A percentile compares a stretch with the other conserved stretches of the same genome.
phyloP scores from a whole-genome alignment of 2,329 filamentous ascomycete species.

The Apiospora kogelbergensis region DNA sequence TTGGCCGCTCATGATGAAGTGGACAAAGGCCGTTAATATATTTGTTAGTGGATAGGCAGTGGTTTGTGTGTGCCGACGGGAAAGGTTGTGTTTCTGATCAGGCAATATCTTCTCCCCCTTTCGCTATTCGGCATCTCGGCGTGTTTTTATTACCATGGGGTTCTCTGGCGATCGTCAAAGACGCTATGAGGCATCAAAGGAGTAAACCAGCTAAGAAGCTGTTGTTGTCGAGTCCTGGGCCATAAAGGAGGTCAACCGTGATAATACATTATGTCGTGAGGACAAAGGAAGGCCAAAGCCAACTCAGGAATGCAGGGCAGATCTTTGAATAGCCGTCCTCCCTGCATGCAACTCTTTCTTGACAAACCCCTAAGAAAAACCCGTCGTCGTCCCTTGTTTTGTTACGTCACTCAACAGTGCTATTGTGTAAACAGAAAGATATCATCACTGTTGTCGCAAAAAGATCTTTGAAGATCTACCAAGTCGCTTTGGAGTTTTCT shows the following conservation, averaged over 20 bases:
- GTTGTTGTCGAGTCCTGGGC: not conserved
- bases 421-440: not conserved
- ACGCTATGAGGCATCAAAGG: not conserved
- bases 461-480: not conserved
- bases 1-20: not conserved
- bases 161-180: conserved; percentile 1
- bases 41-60: not conserved
- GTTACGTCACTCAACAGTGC: not conserved
- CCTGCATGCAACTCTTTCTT: not conserved
- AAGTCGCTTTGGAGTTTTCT: not conserved
- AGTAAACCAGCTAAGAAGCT: not conserved
- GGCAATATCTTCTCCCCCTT: not conserved
- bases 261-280: not conserved
- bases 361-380: not conserved
- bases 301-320: not conserved
- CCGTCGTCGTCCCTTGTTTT: not conserved
- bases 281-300: not conserved
- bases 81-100: not conserved
- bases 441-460: not conserved
- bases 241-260: not conserved
- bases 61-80: not conserved
- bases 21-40: not conserved
- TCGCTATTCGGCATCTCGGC: not conserved
- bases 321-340: not conserved
- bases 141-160: not conserved